Conservation (phyloP, 73 alveolate genomes). For the Paramecium octaurelia region DNA sequence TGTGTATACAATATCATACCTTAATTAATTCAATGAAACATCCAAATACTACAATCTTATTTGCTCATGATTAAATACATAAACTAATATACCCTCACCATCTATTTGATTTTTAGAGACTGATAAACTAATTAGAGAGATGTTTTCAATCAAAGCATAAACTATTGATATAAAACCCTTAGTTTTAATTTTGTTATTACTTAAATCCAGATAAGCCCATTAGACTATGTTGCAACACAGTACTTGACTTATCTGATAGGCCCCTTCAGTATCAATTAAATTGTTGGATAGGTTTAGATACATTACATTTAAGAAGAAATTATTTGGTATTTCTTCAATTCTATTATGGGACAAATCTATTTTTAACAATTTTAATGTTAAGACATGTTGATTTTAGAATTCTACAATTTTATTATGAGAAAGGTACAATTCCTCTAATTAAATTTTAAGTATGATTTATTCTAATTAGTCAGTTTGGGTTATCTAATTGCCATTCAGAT, state of each 20-base stretch:
- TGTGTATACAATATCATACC: constrained; percentile 24
- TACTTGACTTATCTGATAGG: background rate
- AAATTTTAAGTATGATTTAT: background rate
- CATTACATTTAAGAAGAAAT: constrained; percentile 18
- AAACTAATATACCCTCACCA: constrained; percentile 36
- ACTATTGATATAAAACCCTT: constrained; percentile 44
- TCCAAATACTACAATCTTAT: background rate
- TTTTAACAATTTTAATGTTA: background rate
- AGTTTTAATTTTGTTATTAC: background rate
- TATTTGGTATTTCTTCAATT: constrained; percentile 3
- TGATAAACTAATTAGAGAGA: background rate
- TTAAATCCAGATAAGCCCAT: background rate
- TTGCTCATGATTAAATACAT: constrained; percentile 37
- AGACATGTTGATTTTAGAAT: background rate
- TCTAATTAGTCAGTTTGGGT: background rate
- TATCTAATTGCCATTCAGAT: background rate
- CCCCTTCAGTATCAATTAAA: constrained; percentile 31
- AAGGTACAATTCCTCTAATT: background rate
- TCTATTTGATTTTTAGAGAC: background rate
- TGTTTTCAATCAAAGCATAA: constrained; percentile 14
- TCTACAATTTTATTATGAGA: background rate
- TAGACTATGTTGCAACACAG: background rate
- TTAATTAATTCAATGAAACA: background rate
- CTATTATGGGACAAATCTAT: background rate
- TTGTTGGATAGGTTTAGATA: background rate